phyloP scores from a whole-genome alignment of 208 protist genomes.

The Acanthamoeba castellanii region DNA sequence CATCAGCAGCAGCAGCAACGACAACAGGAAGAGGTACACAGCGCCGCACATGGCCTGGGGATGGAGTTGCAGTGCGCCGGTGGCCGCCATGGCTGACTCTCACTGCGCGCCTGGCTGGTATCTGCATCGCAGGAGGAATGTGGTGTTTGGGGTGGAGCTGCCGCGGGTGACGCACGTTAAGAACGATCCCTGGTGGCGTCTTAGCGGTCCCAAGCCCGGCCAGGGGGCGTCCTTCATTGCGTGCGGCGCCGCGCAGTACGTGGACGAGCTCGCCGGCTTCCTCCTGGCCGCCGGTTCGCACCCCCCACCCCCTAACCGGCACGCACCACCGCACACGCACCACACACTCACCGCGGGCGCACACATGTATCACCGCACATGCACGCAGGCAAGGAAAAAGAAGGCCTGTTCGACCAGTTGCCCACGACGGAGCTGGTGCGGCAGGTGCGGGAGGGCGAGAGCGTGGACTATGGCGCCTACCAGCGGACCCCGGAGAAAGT shows the following conservation, averaged over 20 bases:
- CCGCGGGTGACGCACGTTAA: neutral
- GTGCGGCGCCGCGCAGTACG: neutral
- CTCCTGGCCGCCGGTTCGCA: neutral
- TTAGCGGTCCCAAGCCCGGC: slow-evolving; percentile 1
- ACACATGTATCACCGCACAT: neutral
- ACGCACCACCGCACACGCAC: too few species aligned
- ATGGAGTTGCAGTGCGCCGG: too few species aligned
- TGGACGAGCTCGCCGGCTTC: slow-evolving; percentile 10
- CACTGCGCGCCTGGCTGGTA: neutral
- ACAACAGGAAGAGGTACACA: neutral
- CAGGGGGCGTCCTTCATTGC: neutral
- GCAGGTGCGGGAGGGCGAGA: neutral
- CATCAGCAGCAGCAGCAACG: neutral
- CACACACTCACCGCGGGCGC: neutral
- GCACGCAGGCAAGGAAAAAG: neutral
- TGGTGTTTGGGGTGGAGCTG: neutral
- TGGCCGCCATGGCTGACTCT: neutral
- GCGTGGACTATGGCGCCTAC: neutral
- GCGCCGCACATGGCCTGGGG: too few species aligned
- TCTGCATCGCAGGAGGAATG: neutral
- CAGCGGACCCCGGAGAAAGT: neutral
- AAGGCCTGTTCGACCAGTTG: neutral
- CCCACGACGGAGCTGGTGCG: neutral
- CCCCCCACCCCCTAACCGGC: neutral
- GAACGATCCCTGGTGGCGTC: neutral